Evolutionary conservation across 2,329 filamentous ascomycete species (phyloP), one percentile per base, ranked within the genome.

Genomic region (Teratosphaeria pseudoeucalypti): DNA sequence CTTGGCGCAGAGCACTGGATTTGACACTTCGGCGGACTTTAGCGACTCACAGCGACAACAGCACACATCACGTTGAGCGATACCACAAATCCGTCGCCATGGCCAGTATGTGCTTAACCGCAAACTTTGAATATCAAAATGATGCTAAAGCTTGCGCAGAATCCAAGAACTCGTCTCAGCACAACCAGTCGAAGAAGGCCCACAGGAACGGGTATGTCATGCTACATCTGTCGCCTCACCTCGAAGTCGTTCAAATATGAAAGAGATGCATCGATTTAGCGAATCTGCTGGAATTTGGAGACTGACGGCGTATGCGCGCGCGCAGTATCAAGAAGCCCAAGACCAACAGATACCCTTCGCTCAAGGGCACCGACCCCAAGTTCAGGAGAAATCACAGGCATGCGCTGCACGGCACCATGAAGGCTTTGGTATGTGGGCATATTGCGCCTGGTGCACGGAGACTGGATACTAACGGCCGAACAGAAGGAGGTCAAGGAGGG

Each of bases 101-200:
- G 85, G 85, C 85, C 81, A 87, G 85, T 87, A 84, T 66, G 84
- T 86, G 19, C n/a, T 19, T 27, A 16, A 12, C 57, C 16, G 9
- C 26, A 37, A 52, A 26, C 19, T 23, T 49, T 29, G 37, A 56
- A 9, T 27, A 19, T 52, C 12, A 43, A 14, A 43, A n/a, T 14
- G 37, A 29, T 55, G 61, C 64, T 68, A 60, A 68, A 61, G 53
- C 32, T 54, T 58, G 57, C 58, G 61, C 77, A 96, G 92, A 97
- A 86, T 97, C 94, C 75, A 97, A 97, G 91, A 97, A 97, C 88
- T 95, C 90, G 82, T 96, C 92, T 75, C 92, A 97, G 85, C 91
- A 96, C 84, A 96, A 96, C 83, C 89, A 94, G 87, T 86, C 85
- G 79, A 89, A 89, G 84, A 99, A 99, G 89, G 92, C 91, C 82